A percentile compares a stretch with the other conserved stretches of the same genome.
Evolutionary conservation across 495 filamentous ascomycete species (phyloP).

Genomic region (Penicillium manginii): DNA sequence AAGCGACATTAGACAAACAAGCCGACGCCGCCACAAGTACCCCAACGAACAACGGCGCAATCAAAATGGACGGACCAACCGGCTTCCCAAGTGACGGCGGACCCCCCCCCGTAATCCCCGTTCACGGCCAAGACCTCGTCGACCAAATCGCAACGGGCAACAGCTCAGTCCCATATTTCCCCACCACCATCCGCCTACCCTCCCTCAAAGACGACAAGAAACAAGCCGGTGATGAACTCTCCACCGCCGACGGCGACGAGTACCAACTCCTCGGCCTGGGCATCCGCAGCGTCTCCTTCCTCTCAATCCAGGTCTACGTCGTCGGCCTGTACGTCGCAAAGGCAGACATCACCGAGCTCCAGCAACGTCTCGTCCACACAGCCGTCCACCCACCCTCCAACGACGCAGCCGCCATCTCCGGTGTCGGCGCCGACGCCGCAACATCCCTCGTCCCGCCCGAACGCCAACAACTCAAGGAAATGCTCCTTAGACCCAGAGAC

Average conservation of each 20-base stretch:
- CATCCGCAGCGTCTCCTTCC: conserved; percentile 83
- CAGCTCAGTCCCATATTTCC: conserved; percentile 80
- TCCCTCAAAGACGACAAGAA: conserved; percentile 41
- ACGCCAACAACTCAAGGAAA: conserved; percentile 67
- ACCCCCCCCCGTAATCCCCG: conserved; percentile 43
- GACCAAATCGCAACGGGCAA: conserved; percentile 82
- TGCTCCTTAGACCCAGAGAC: conserved; percentile 72
- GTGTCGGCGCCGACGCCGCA: conserved; percentile 65
- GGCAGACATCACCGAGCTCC: conserved; percentile 66
- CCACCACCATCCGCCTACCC: conserved; percentile 68
- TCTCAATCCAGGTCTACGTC: conserved; percentile 93
- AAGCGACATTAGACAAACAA: conserved; percentile 1
- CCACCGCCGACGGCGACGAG: conserved; percentile 53
- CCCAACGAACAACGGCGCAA: conserved; percentile 18
- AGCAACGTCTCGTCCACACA: conserved; percentile 55
- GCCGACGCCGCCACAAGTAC: conserved; percentile 5
- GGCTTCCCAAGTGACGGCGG: conserved; percentile 39
- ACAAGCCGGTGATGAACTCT: conserved; percentile 41
- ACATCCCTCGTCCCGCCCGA: conserved; percentile 81
- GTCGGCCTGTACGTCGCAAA: conserved; percentile 88
- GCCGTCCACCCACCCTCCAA: conserved; percentile 43
- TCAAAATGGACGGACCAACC: conserved; percentile 45
- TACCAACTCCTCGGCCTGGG: conserved; percentile 89
- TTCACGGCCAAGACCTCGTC: conserved; percentile 57
- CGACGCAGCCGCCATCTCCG: conserved; percentile 42